These are phyloP conservation scores for Colletotrichum scovillei DNA, from an alignment of 2,329 filamentous ascomycete genomes.

Conservation along the genomic window DNA sequence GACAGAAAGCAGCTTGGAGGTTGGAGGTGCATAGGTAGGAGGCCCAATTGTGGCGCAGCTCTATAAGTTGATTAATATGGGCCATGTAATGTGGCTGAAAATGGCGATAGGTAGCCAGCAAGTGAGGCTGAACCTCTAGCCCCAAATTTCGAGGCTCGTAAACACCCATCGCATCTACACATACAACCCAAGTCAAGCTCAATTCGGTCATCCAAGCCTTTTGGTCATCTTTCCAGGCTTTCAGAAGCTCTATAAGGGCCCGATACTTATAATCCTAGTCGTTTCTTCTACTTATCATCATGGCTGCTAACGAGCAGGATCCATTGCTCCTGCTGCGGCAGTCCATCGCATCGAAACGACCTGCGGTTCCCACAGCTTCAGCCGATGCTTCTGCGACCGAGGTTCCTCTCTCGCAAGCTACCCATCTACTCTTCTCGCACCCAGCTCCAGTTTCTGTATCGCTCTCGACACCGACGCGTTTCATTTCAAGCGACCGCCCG, in stretches of 20 bases:
- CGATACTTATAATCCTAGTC: neutral
- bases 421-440: constrained; percentile 79
- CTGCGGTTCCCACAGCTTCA: constrained; percentile 80
- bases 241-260: neutral
- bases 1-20: neutral
- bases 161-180: neutral
- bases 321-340: constrained; percentile 86
- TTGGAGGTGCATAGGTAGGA: neutral
- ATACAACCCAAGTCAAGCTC: neutral
- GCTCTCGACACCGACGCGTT: constrained; percentile 83
- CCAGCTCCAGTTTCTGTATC: constrained; percentile 71
- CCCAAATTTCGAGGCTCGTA: constrained; percentile 28
- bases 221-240: neutral
- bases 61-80: neutral
- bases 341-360: constrained; percentile 77
- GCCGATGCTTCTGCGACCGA: constrained; percentile 71
- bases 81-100: neutral
- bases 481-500: constrained; percentile 79
- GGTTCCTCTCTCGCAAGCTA: constrained; percentile 78
- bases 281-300: constrained; percentile 44
- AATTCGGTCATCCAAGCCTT: neutral
- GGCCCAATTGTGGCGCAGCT: neutral
- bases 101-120: no score
- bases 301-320: constrained; percentile 75
- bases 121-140: constrained; percentile 16